A percentile compares a stretch with the other conserved stretches of the same genome.
Evolutionary conservation across 306 rosid species (phyloP).

Genomic region (Medicago lupulina): DNA sequence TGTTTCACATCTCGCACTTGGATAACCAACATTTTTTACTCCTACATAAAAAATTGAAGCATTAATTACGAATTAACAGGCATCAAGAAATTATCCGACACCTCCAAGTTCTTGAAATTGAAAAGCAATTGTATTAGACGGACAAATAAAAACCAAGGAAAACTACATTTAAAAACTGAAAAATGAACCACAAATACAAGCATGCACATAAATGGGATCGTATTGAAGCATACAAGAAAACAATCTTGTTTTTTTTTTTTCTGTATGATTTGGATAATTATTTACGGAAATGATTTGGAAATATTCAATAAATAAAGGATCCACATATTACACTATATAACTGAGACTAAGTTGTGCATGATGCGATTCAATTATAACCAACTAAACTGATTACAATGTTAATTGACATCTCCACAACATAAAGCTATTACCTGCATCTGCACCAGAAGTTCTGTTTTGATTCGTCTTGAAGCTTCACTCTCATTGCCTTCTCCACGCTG

Average conservation of each 20-base stretch:
- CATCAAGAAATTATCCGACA: not conserved
- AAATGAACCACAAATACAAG: conserved; percentile 14
- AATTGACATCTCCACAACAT: conserved; percentile 36
- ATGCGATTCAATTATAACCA: conserved; percentile 34
- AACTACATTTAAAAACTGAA: conserved; percentile 9
- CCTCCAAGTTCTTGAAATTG: conserved; percentile 17
- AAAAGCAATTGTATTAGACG: not conserved
- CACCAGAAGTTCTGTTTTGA: conserved; percentile 96
- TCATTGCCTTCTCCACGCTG: conserved; percentile 99
- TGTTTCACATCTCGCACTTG: not conserved
- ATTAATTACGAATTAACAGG: conserved; percentile 6
- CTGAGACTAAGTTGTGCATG: conserved; percentile 8
- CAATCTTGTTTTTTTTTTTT: too few species aligned
- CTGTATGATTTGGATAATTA: too few species aligned
- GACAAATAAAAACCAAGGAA: conserved; percentile 2
- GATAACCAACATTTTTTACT: not conserved
- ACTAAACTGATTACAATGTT: conserved; percentile 1
- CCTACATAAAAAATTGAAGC: not conserved
- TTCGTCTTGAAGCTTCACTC: conserved; percentile 99
- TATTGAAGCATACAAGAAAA: conserved; percentile 2
- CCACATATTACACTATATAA: not conserved
- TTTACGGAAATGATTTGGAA: too few species aligned
- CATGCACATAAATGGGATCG: conserved; percentile 19
- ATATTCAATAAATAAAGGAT: too few species aligned
- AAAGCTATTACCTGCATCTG: conserved; percentile 93